A percentile compares a stretch with the other conserved stretches of the same genome.
These are phyloP conservation scores for Dictyophora rubrovolvata DNA, from an alignment of 768 basidiomycete species.

Conservation along the genomic window DNA sequence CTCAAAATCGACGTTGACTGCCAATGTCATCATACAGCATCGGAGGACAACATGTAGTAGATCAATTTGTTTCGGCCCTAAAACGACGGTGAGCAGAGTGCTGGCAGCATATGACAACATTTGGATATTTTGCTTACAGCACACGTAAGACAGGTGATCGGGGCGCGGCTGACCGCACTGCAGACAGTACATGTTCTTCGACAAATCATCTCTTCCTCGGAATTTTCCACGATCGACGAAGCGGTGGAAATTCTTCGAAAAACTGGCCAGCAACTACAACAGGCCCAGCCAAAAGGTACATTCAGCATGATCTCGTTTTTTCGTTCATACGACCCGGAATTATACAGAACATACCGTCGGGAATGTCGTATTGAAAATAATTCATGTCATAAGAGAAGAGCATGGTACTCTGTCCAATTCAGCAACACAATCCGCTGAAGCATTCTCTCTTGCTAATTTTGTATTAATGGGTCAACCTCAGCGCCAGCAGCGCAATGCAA, in stretches of 20 bases:
- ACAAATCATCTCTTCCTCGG: conserved; percentile 80
- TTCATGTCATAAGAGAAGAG: conserved; percentile 93
- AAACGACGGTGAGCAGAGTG: conserved; percentile 7
- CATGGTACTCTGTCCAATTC: conserved; percentile 50
- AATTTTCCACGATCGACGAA: conserved; percentile 80
- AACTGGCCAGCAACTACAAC: conserved; percentile 72
- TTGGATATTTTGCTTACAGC: not conserved
- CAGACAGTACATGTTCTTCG: conserved; percentile 84
- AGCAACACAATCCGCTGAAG: conserved; percentile 24
- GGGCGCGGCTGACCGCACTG: conserved; percentile 79
- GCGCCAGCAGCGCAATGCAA: conserved; percentile 29
- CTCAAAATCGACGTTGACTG: not conserved
- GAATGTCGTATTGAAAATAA: conserved; percentile 86
- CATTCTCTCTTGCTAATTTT: conserved; percentile 71
- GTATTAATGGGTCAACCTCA: conserved; percentile 70
- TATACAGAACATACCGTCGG: conserved; percentile 82
- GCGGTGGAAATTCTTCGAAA: conserved; percentile 67
- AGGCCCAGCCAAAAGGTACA: conserved; percentile 91
- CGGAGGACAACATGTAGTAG: not conserved
- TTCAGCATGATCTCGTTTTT: conserved; percentile 9
- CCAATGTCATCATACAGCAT: not conserved
- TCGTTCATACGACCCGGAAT: not conserved
- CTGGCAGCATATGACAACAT: not conserved
- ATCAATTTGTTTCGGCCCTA: conserved; percentile 7
- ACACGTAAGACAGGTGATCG: conserved; percentile 69